phyloP scores from a whole-genome alignment of 192 early-diverging fungal genomes.

The Podila epigama region DNA sequence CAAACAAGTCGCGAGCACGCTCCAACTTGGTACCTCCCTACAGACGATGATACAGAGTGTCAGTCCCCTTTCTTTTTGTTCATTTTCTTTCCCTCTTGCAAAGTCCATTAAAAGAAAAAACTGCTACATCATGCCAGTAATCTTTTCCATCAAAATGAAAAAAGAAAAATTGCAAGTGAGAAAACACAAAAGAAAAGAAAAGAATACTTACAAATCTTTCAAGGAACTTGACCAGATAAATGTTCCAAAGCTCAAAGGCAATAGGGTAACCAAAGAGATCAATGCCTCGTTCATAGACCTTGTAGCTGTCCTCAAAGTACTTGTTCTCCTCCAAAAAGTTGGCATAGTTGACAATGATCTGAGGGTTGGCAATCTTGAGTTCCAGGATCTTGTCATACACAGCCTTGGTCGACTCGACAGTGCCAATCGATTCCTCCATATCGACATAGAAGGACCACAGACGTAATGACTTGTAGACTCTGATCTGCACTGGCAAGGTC shows the following conservation, averaged over 20 bases:
- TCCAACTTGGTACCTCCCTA: slow-evolving; percentile 86
- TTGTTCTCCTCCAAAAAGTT: slow-evolving; percentile 86
- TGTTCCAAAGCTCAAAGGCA: slow-evolving; percentile 97
- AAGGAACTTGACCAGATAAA: slow-evolving; percentile 90
- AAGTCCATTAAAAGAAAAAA: no score
- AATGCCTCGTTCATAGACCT: slow-evolving; percentile 96
- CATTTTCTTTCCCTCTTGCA: no score
- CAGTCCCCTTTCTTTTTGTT: not conserved
- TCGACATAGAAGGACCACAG: slow-evolving; percentile 97
- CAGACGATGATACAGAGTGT: not conserved
- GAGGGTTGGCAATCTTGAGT: slow-evolving; percentile 93
- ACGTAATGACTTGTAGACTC: slow-evolving; percentile 86
- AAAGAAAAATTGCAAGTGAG: not conserved
- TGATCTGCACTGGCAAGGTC: slow-evolving; percentile 72
- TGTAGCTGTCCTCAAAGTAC: slow-evolving; percentile 95
- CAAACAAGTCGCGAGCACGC: slow-evolving; percentile 93
- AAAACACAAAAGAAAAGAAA: not conserved
- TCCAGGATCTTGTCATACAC: slow-evolving; percentile 95
- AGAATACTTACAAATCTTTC: slow-evolving; percentile 70
- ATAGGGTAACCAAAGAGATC: slow-evolving; percentile 96
- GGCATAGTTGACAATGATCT: slow-evolving; percentile 96
- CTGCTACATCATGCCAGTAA: no score
- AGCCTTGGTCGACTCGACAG: slow-evolving; percentile 77
- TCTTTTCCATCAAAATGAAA: no score
- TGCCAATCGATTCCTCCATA: slow-evolving; percentile 89